Percentiles rank a stretch among this genome's conserved stretches.
phyloP scores from a whole-genome alignment of 73 alveolate genomes.

The Symbiodinium pilosum region DNA sequence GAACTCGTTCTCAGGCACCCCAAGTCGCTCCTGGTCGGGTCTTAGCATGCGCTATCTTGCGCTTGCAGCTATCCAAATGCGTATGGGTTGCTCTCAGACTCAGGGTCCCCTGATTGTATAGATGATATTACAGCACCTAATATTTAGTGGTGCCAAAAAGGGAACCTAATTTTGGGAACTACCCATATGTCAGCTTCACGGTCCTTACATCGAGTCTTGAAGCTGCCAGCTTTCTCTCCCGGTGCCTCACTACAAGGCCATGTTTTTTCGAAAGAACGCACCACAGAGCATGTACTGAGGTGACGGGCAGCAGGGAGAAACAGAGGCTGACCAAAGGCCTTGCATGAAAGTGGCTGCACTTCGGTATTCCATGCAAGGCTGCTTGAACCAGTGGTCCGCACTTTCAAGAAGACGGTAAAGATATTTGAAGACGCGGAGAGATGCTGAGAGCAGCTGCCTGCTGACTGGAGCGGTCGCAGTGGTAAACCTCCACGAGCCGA shows the following conservation, averaged over 20 bases:
- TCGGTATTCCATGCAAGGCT: too few relatives aligned
- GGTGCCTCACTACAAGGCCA: too few relatives aligned
- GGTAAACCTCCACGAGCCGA: conserved; percentile 57
- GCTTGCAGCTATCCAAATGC: too few relatives aligned
- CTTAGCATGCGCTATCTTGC: not conserved
- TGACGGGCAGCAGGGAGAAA: conserved; percentile 65
- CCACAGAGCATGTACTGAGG: not conserved
- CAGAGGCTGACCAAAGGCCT: conserved; percentile 92
- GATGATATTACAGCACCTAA: too few relatives aligned
- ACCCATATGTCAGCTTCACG: not conserved
- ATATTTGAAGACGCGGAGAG: too few relatives aligned
- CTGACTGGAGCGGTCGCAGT: conserved; percentile 87
- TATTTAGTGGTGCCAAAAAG: too few relatives aligned
- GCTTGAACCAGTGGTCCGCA: too few relatives aligned
- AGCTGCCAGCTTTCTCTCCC: conserved; percentile 61
- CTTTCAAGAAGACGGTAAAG: too few relatives aligned
- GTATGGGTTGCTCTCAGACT: too few relatives aligned
- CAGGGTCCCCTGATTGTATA: too few relatives aligned
- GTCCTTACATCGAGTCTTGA: conserved; percentile 75
- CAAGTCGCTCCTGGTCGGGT: conserved; percentile 42
- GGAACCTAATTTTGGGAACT: too few relatives aligned
- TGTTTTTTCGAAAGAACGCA: not conserved
- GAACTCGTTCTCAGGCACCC: conserved; percentile 80
- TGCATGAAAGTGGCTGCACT: not conserved
- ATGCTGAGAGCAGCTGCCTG: not conserved